Evolutionary conservation across 352 stramenopile genomes (phyloP), one percentile per base, ranked within the genome.

Genomic region (Phytophthora brassicae): DNA sequence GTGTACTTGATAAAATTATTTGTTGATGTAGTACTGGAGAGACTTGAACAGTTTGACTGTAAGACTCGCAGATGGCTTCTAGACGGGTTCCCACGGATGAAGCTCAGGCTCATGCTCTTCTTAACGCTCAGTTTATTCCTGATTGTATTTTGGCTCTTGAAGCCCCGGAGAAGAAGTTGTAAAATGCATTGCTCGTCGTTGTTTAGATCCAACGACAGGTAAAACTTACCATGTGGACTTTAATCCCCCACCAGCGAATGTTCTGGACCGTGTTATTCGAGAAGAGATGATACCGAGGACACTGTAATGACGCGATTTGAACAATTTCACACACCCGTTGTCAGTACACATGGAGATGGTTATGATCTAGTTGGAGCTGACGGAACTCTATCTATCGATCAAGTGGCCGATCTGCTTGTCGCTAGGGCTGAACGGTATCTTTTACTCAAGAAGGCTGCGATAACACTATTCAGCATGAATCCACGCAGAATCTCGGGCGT

Each of bases 141-240:
- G 70, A 98, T 23, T 74, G 64, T 44, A 95, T 98, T 23, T 64
- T 99, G 26, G 87, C 98, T 46, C 84, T 99, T 17, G 72, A 98
- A 50, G 93, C 99, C 5, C 93, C 95, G 0, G 96, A 99, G 65
- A 79, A 92, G 89, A 98, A 46, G 85, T 99, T 2, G 84, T 98
- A 56, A 85, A 95, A 60, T 91, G 97, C 29, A 99, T 99, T 72
- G 97, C 92, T 12, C 96, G 97, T 52, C 86, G 96, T 14, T 96
- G 95, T 46, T 96, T 99, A 28, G 94, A 99, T 68, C 91, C 91
- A 17, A 72, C 73, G 5, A 97, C 81, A 5, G 94, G 94, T 50
- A 92, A 94, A 59, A 98, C 89, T 3, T 99, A 99, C 77, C 96
- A 99, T 68, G 74, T 98, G 12, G 94, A 96, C 61, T 99, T 97